Conservation (phyloP, 495 filamentous ascomycete genomes). For the Xylaria flabelliformis region DNA sequence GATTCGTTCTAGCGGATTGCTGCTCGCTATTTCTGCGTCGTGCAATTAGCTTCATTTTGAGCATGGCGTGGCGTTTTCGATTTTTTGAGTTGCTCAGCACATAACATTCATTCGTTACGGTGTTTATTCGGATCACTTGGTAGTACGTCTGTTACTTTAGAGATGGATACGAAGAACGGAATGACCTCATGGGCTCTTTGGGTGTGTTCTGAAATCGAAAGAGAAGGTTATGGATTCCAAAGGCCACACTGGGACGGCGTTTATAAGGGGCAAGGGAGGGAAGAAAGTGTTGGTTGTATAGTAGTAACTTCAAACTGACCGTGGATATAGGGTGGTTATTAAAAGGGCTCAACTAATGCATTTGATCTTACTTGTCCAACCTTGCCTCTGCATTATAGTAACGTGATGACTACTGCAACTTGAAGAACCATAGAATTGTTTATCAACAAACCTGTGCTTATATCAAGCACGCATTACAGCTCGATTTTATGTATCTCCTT, state of each 20-base stretch:
- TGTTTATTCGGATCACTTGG: constrained; percentile 23
- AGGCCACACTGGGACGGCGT: constrained; percentile 39
- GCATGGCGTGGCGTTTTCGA: constrained; percentile 41
- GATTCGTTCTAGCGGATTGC: constrained; percentile 26
- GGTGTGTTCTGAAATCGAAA: constrained; percentile 30
- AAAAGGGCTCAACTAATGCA: constrained; percentile 18
- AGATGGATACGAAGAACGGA: constrained; percentile 41
- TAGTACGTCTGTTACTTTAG: constrained; percentile 29
- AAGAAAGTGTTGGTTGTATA: constrained; percentile 32
- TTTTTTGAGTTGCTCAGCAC: constrained; percentile 32
- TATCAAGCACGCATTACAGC: background rate
- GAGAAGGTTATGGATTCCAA: constrained; percentile 25
- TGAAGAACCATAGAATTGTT: background rate
- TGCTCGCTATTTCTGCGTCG: constrained; percentile 36
- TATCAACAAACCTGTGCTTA: background rate
- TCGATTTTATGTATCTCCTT: background rate
- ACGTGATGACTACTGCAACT: background rate
- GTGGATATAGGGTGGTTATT: background rate
- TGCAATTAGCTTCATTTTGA: constrained; percentile 30
- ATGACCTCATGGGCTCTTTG: constrained; percentile 34
- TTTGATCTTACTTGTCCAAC: background rate
- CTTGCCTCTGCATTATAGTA: background rate
- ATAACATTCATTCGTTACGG: constrained; percentile 23
- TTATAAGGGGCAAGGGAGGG: constrained; percentile 28
- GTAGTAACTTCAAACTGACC: constrained; percentile 2